A percentile compares a stretch with the other conserved stretches of the same genome.
These are phyloP conservation scores for Trifolium fragiferum DNA, from an alignment of 306 rosid genomes.

Conservation along the genomic window DNA sequence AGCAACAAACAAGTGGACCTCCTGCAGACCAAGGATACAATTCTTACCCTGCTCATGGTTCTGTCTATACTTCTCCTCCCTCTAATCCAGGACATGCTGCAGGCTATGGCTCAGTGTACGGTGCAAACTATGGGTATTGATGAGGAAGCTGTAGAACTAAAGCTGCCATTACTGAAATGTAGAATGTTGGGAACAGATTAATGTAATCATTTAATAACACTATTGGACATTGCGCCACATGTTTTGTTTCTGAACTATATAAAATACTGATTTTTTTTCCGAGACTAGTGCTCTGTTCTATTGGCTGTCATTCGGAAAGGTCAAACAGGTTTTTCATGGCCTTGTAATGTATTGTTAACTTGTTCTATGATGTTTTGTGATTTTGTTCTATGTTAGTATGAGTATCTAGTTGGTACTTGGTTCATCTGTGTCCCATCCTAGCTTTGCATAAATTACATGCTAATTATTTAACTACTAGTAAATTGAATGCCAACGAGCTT, in stretches of 20 bases:
- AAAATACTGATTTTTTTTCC: constrained; percentile 17
- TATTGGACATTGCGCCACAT: constrained; percentile 16
- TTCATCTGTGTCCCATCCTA: neutral
- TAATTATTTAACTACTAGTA: neutral
- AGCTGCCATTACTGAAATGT: constrained; percentile 34
- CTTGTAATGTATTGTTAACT: constrained; percentile 22
- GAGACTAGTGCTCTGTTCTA: constrained; percentile 24
- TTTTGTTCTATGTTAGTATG: neutral
- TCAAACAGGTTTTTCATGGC: constrained; percentile 7
- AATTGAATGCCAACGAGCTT: constrained; percentile 10
- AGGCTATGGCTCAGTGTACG: constrained; percentile 80
- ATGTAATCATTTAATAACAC: constrained; percentile 37
- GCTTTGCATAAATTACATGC: neutral
- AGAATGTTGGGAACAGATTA: constrained; percentile 23
- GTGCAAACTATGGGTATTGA: constrained; percentile 87
- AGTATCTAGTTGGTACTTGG: constrained; percentile 12
- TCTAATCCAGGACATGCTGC: constrained; percentile 71
- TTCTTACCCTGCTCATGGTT: constrained; percentile 71
- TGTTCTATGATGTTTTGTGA: neutral
- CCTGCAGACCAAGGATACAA: constrained; percentile 78
- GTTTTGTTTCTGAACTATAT: constrained; percentile 18
- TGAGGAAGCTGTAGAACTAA: constrained; percentile 13
- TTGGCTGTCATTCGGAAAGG: constrained; percentile 26
- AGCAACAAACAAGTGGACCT: constrained; percentile 60
- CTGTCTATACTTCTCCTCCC: constrained; percentile 85